Evolutionary conservation across 1,284 basidiomycete genomes (phyloP).

Genomic region (Melanopsichium pennsylvanicum): DNA sequence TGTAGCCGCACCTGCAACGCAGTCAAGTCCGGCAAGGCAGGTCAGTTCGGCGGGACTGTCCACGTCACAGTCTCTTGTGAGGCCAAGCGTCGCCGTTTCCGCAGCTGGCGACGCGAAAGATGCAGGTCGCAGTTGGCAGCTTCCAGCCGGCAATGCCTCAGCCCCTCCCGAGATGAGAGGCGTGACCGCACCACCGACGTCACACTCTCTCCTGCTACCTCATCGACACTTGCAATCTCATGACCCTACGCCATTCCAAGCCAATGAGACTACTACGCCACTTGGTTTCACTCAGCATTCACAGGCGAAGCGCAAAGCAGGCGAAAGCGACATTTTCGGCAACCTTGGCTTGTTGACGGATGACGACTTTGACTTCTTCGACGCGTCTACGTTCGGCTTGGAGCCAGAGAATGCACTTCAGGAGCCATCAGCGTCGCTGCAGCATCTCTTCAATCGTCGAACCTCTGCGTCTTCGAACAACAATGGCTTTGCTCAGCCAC

Average conservation of each 20-base stretch:
- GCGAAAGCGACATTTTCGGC: conserved; percentile 42
- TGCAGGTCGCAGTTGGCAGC: conserved; percentile 7
- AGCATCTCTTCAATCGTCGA: not conserved
- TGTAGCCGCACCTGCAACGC: conserved; percentile 2
- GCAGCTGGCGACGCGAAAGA: not conserved
- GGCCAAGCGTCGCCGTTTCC: not conserved
- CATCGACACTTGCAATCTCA: conserved; percentile 7
- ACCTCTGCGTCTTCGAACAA: not conserved
- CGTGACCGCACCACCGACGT: not conserved
- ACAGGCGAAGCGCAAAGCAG: conserved; percentile 26
- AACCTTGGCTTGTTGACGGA: conserved; percentile 53
- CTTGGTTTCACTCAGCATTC: conserved; percentile 8
- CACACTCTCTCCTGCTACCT: conserved; percentile 14
- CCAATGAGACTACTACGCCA: not conserved
- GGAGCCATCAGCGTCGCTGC: not conserved
- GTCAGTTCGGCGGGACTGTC: not conserved
- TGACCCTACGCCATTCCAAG: conserved; percentile 14
- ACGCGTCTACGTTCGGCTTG: conserved; percentile 46
- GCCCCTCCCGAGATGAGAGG: not conserved
- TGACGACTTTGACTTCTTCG: conserved; percentile 62
- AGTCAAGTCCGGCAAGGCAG: not conserved
- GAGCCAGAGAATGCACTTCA: conserved; percentile 1
- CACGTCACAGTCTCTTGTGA: not conserved
- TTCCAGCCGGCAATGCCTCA: not conserved
- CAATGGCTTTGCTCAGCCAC: not conserved